phyloP scores from a whole-genome alignment of 2,329 filamentous ascomycete species.

The Biscogniauxia marginata region DNA sequence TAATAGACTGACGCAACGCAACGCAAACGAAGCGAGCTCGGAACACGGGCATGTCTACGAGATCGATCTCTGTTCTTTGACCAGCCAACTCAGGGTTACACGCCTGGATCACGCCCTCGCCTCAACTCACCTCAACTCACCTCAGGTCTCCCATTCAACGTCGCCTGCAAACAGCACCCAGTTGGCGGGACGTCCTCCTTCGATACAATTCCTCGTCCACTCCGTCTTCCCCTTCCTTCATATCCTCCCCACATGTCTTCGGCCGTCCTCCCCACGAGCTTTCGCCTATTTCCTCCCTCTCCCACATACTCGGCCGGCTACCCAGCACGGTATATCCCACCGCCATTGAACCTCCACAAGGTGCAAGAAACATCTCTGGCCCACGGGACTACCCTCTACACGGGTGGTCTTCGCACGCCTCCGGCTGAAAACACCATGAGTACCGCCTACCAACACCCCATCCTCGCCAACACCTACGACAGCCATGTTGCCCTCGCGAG shows the following conservation, averaged over 20 bases:
- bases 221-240: not conserved
- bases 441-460: constrained; percentile 47
- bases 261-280: constrained; percentile 21
- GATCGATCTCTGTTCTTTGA: not conserved
- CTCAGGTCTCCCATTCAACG: too few species aligned
- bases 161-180: not conserved
- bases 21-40: not conserved
- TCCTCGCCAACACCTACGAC: constrained; percentile 46
- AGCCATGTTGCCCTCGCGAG: constrained; percentile 41
- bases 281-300: constrained; percentile 28
- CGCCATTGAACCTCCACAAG: constrained; percentile 20
- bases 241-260: constrained; percentile 32
- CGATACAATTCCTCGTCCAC: not conserved
- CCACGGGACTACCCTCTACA: constrained; percentile 27
- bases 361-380: constrained; percentile 18
- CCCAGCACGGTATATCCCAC: constrained; percentile 16
- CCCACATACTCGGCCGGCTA: constrained; percentile 21
- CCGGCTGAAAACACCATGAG: constrained; percentile 52
- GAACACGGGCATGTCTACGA: not conserved
- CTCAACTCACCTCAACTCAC: not conserved
- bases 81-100: not conserved
- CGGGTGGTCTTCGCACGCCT: constrained; percentile 48
- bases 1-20: not conserved
- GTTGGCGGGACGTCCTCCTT: not conserved
- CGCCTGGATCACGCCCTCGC: not conserved